Evolutionary conservation across 495 filamentous ascomycete species (phyloP).

Genomic region (Lophiostoma macrostomum): DNA sequence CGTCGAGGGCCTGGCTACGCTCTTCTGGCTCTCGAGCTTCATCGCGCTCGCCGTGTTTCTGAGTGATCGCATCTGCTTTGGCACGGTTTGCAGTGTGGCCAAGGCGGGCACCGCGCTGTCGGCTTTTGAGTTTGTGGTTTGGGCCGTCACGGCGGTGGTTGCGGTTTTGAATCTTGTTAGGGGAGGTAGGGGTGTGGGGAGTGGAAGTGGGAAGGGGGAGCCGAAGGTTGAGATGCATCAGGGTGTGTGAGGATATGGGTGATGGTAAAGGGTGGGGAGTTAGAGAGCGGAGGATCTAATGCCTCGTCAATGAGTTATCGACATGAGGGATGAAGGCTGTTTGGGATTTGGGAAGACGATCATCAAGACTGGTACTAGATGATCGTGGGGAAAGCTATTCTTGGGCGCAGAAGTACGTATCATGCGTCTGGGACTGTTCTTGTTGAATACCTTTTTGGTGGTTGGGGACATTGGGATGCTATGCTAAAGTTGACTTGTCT

Average conservation of each 20-base stretch:
- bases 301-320: neutral
- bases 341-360: neutral
- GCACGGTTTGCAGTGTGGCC: conserved; percentile 48
- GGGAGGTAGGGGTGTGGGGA: neutral
- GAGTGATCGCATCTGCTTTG: conserved; percentile 49
- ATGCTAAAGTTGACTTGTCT: too few relatives aligned
- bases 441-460: too few relatives aligned
- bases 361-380: conserved; percentile 26
- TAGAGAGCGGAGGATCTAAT: neutral
- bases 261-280: neutral
- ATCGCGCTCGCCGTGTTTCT: conserved; percentile 67
- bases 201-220: conserved; percentile 15
- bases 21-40: conserved; percentile 86
- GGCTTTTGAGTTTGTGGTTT: conserved; percentile 55
- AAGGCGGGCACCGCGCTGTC: conserved; percentile 55
- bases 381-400: conserved; percentile 4
- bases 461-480: too few relatives aligned
- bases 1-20: conserved; percentile 69
- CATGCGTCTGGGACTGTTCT: neutral
- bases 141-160: neutral
- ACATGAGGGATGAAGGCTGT: neutral
- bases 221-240: conserved; percentile 40
- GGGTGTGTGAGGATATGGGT: conserved; percentile 32
- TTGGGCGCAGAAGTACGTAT: neutral
- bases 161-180: neutral